phyloP scores from a whole-genome alignment of 2,329 filamentous ascomycete species.

The Exophiala sideris region DNA sequence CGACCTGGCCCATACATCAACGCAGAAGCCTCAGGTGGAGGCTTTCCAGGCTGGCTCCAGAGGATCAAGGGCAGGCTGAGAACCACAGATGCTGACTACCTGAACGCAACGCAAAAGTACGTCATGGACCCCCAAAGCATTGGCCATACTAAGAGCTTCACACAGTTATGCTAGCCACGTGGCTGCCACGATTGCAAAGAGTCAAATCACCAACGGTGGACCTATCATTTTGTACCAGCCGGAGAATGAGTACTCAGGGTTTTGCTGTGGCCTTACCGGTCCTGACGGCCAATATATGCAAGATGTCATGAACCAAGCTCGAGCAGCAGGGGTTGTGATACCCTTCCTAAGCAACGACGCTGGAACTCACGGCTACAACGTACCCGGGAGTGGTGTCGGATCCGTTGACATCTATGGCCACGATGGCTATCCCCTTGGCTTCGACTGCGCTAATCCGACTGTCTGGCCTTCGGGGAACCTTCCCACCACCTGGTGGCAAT shows the following conservation, averaged over 20 bases:
- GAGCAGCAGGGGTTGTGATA: slow-evolving; percentile 66
- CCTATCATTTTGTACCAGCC: slow-evolving; percentile 69
- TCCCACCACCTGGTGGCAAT: slow-evolving; percentile 25
- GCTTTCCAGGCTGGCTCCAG: slow-evolving; percentile 77
- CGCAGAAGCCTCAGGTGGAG: slow-evolving; percentile 71
- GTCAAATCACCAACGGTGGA: slow-evolving; percentile 78
- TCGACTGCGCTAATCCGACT: slow-evolving; percentile 27
- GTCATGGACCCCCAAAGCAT: slow-evolving; percentile 37
- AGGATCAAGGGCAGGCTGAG: slow-evolving; percentile 63
- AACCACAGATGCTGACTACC: slow-evolving; percentile 59
- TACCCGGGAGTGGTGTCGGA: slow-evolving; percentile 56
- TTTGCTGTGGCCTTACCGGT: slow-evolving; percentile 17
- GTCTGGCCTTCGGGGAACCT: slow-evolving; percentile 28
- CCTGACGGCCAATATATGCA: slow-evolving; percentile 62
- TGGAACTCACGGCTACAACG: slow-evolving; percentile 57
- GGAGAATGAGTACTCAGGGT: slow-evolving; percentile 71
- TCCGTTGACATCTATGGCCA: slow-evolving; percentile 65
- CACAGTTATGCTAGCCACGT: slow-evolving; percentile 40
- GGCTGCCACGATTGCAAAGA: slow-evolving; percentile 64
- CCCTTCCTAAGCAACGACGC: slow-evolving; percentile 76
- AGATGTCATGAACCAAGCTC: slow-evolving; percentile 66
- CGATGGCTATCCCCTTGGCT: slow-evolving; percentile 35
- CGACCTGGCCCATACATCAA: slow-evolving; percentile 74
- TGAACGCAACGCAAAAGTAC: slow-evolving; percentile 65
- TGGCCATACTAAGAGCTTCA: background rate